These are phyloP conservation scores for Triticum dicoccoides DNA, from an alignment of 176 grass and related monocot genomes.

Conservation along the genomic window DNA sequence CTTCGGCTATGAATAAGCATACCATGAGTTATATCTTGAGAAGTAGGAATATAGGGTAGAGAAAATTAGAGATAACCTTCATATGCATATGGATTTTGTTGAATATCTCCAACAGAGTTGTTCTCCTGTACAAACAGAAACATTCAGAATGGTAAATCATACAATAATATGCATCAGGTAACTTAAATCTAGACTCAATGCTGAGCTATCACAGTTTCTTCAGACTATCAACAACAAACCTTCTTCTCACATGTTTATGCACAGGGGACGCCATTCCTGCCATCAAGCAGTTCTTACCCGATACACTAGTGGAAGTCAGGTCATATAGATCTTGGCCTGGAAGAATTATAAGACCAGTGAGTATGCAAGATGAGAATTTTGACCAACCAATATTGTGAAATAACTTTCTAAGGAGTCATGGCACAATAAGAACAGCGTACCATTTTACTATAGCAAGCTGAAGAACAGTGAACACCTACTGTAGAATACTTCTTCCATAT, in stretches of 20 bases:
- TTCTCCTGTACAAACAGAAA: conserved; percentile 6
- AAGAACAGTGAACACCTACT: background rate
- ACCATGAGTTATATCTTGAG: conserved; percentile 8
- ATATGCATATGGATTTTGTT: conserved; percentile 7
- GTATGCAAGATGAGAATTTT: conserved; percentile 9
- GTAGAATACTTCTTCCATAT: conserved; percentile 2
- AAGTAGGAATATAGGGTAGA: background rate
- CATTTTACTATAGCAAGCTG: background rate
- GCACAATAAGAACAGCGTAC: background rate
- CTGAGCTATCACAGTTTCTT: background rate
- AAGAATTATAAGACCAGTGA: conserved; percentile 6
- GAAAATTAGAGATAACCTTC: conserved; percentile 3
- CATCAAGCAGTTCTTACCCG: conserved; percentile 1
- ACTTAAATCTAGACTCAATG: background rate
- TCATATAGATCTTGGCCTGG: conserved; percentile 11
- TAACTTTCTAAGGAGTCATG: background rate
- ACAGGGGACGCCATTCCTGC: background rate
- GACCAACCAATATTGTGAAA: background rate
- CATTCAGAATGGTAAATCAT: conserved; percentile 9
- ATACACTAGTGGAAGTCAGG: background rate
- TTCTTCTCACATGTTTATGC: conserved; percentile 25
- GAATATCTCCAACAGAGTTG: conserved; percentile 16
- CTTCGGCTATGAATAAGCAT: background rate
- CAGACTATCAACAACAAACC: background rate
- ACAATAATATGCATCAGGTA: background rate